Evolutionary conservation across 768 basidiomycete genomes (phyloP).

Genomic region (Hypholoma fasciculare): DNA sequence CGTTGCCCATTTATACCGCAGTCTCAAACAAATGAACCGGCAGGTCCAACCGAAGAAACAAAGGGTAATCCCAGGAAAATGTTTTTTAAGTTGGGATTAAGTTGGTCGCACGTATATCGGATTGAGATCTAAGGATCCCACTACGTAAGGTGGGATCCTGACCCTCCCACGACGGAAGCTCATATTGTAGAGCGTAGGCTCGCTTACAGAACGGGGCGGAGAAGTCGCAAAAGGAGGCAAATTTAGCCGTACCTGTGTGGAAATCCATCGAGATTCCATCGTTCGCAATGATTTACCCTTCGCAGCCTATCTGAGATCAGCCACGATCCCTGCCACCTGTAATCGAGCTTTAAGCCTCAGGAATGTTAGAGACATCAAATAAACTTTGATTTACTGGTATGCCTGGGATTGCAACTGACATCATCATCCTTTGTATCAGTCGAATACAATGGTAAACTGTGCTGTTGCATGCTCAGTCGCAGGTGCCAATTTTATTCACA

Average conservation of each 20-base stretch:
- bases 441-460: background rate
- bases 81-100: constrained; percentile 58
- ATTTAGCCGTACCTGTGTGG: constrained; percentile 34
- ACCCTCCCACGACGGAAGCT: constrained; percentile 37
- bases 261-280: constrained; percentile 31
- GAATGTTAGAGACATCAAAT: background rate
- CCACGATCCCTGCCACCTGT: constrained; percentile 11
- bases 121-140: constrained; percentile 36
- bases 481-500: background rate
- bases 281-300: constrained; percentile 36
- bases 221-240: constrained; percentile 31
- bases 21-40: constrained; percentile 29
- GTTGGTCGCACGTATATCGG: constrained; percentile 48
- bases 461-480: background rate
- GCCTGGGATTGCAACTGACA: background rate
- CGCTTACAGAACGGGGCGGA: constrained; percentile 42
- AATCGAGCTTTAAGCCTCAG: background rate
- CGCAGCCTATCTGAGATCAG: constrained; percentile 41
- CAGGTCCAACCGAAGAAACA: constrained; percentile 37
- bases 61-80: constrained; percentile 40
- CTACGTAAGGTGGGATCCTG: constrained; percentile 40
- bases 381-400: background rate
- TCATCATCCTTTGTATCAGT: background rate
- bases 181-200: constrained; percentile 29
- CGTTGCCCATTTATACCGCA: constrained; percentile 18